Percentiles rank a stretch among this genome's conserved stretches.
Evolutionary conservation across 2,329 filamentous ascomycete species (phyloP).

Genomic region (Allantophomopsis cytisporea): DNA sequence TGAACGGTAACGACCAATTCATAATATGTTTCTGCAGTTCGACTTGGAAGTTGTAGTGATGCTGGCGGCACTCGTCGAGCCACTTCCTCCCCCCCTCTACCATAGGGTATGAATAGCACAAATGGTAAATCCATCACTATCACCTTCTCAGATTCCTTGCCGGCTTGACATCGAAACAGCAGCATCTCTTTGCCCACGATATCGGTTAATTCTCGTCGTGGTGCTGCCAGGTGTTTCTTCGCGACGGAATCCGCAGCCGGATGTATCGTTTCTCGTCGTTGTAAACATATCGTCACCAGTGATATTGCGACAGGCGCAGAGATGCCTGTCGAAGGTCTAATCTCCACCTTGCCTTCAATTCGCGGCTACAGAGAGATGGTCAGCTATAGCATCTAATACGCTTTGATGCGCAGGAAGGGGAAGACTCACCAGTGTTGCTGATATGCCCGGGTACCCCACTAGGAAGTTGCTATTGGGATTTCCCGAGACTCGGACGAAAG

Average conservation of each 20-base stretch:
- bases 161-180: slow-evolving; percentile 73
- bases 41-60: slow-evolving; percentile 76
- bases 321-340: slow-evolving; percentile 72
- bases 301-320: slow-evolving; percentile 85
- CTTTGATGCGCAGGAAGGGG: slow-evolving; percentile 3
- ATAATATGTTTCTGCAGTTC: slow-evolving; percentile 94
- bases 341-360: slow-evolving; percentile 96
- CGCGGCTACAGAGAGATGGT: slow-evolving; percentile 51
- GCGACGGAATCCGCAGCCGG: slow-evolving; percentile 89
- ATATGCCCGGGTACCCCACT: slow-evolving; percentile 95
- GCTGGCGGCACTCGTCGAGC: slow-evolving; percentile 85
- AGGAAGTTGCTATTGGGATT: slow-evolving; percentile 95
- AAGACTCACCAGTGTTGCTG: slow-evolving; percentile 76
- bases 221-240: slow-evolving; percentile 81
- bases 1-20: slow-evolving; percentile 94
- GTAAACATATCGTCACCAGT: slow-evolving; percentile 85
- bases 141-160: slow-evolving; percentile 76
- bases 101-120: slow-evolving; percentile 93
- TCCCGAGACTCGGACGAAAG: slow-evolving; percentile 90
- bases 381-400: slow-evolving; percentile 5
- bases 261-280: slow-evolving; percentile 90
- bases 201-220: slow-evolving; percentile 80
- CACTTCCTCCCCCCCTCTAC: slow-evolving; percentile 78
- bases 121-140: slow-evolving; percentile 96
- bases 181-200: slow-evolving; percentile 93